A percentile compares a stretch with the other conserved stretches of the same genome.
Evolutionary conservation across 768 basidiomycete species (phyloP).

Genomic region (Rhodotorula sphaerocarpa): DNA sequence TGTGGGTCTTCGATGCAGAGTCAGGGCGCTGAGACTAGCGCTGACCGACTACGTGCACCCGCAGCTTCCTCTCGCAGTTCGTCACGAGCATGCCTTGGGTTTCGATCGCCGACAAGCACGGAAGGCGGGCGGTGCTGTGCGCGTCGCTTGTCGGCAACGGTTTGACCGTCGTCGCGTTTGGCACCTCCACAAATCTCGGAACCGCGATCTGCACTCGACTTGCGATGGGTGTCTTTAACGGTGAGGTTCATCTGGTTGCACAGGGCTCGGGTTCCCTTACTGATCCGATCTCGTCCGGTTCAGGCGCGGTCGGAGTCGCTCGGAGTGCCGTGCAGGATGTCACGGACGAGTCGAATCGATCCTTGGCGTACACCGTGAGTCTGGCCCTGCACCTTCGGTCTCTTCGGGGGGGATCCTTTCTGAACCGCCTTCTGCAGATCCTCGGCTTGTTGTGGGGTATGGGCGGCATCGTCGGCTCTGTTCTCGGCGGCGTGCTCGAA

Average conservation of each 20-base stretch:
- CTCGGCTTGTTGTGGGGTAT: slow-evolving; percentile 65
- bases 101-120: slow-evolving; percentile 87
- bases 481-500: slow-evolving; percentile 50
- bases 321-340: slow-evolving; percentile 77
- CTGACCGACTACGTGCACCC: not conserved
- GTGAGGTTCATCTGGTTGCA: not conserved
- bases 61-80: slow-evolving; percentile 91
- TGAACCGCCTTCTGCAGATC: not conserved
- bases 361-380: slow-evolving; percentile 70
- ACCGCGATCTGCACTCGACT: slow-evolving; percentile 28
- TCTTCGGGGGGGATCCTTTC: too few relatives aligned
- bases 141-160: slow-evolving; percentile 79
- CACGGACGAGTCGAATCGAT: slow-evolving; percentile 86
- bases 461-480: slow-evolving; percentile 83
- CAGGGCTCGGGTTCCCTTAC: slow-evolving; percentile 44
- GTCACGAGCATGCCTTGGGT: slow-evolving; percentile 91
- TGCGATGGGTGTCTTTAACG: slow-evolving; percentile 32
- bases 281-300: slow-evolving; percentile 63
- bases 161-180: slow-evolving; percentile 66
- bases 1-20: not conserved
- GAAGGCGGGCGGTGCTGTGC: slow-evolving; percentile 71
- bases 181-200: slow-evolving; percentile 47
- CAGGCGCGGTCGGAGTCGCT: slow-evolving; percentile 83
- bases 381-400: too few relatives aligned
- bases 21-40: too few relatives aligned